These are phyloP conservation scores for Breviolum minutum DNA, from an alignment of 73 alveolate genomes.

Conservation along the genomic window DNA sequence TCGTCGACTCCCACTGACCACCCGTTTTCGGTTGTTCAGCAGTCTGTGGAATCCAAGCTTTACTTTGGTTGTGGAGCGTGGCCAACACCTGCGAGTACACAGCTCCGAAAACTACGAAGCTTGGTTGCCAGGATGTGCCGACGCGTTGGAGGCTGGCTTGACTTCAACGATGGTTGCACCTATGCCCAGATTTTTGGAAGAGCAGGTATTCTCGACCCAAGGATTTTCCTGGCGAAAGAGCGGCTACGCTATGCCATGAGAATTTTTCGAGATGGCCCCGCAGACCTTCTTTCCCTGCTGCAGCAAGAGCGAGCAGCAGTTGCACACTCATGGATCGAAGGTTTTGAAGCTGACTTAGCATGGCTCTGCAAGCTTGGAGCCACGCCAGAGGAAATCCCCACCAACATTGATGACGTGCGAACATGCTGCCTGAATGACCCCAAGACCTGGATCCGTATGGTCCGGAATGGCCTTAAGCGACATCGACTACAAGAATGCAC, in stretches of 20 bases:
- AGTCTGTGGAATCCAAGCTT: too few relatives aligned
- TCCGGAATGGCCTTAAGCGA: not conserved
- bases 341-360: not conserved
- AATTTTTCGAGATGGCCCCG: not conserved
- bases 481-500: not conserved
- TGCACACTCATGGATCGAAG: not conserved
- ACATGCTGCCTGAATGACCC: not conserved
- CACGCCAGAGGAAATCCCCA: not conserved
- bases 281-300: not conserved
- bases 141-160: not conserved
- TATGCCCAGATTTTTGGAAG: not conserved
- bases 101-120: not conserved
- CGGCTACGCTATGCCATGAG: not conserved
- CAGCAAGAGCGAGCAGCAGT: not conserved
- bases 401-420: not conserved
- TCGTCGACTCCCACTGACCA: not conserved
- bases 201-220: not conserved
- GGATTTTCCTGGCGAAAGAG: not conserved
- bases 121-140: not conserved
- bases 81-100: not conserved
- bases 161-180: not conserved
- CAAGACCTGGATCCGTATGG: not conserved
- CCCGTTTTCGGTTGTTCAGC: not conserved
- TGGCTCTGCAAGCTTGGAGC: not conserved
- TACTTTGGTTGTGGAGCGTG: not conserved